Evolutionary conservation across 2,329 filamentous ascomycete genomes (phyloP).

Genomic region (Diaporthe humulicola): DNA sequence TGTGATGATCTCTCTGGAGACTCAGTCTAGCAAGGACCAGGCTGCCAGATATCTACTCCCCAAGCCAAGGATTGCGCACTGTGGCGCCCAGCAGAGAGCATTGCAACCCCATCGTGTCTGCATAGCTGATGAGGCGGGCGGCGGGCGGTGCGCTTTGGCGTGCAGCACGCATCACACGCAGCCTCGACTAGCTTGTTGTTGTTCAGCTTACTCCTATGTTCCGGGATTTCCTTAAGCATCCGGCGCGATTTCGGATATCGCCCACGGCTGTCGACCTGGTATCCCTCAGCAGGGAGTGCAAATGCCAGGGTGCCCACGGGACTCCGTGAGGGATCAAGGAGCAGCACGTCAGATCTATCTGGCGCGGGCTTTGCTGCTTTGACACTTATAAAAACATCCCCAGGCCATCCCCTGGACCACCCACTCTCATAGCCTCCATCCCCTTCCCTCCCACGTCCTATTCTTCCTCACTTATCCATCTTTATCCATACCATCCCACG

Average conservation of each 20-base stretch:
- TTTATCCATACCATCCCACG: slow-evolving; percentile 33
- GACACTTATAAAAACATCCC: slow-evolving; percentile 34
- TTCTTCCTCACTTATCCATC: not conserved
- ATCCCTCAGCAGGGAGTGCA: slow-evolving; percentile 5
- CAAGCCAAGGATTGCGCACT: slow-evolving; percentile 35
- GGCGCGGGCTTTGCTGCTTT: not conserved
- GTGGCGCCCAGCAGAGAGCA: slow-evolving; percentile 16
- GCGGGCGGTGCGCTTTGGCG: slow-evolving; percentile 18
- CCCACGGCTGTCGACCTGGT: slow-evolving; percentile 29
- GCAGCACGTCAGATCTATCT: slow-evolving; percentile 25
- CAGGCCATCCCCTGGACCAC: not conserved
- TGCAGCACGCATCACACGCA: slow-evolving; percentile 26
- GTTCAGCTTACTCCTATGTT: slow-evolving; percentile 32
- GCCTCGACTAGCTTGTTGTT: slow-evolving; percentile 26
- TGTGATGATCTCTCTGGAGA: slow-evolving; percentile 23
- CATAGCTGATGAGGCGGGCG: slow-evolving; percentile 34
- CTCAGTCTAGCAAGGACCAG: slow-evolving; percentile 30
- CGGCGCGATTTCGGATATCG: slow-evolving; percentile 12
- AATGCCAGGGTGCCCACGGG: slow-evolving; percentile 11
- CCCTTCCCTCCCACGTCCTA: slow-evolving; percentile 20
- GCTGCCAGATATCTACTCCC: slow-evolving; percentile 11
- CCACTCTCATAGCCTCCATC: not conserved
- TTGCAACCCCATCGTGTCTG: slow-evolving; percentile 25
- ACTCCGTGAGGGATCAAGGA: slow-evolving; percentile 10
- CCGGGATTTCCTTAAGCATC: slow-evolving; percentile 7